Base-by-base conservation (phyloP, 1,139 yeast species). In the Candida dubliniensis region DNA sequence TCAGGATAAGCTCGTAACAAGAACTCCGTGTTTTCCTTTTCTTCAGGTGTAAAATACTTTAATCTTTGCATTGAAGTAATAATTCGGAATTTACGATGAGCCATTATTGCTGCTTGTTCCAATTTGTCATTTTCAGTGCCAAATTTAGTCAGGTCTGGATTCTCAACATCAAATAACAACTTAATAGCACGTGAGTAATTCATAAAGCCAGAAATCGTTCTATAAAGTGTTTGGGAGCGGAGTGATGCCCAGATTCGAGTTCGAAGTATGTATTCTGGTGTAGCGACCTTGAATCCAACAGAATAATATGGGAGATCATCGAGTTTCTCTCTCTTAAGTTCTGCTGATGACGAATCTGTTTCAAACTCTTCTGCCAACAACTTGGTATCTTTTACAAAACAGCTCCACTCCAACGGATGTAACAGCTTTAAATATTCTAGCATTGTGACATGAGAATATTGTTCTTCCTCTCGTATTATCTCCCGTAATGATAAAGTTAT, bases 191-290 rank as follows among this genome's bases (percentile, higher is more conserved):
- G 60, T 8, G 79, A 71, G 52, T 78, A 78, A 52, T 78, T 77
- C 82, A 77, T 77, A 50, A 79, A 79, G 1, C 83, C 83, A 1
- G 81, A 69, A 13, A 79, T 67, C 1, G 83, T 79, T 42, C 83
- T 64, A 50, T 74, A 78, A 18, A 78, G 60, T 0, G 84, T 79
- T 54, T 79, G 84, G 2, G 80, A 68, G 52, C 83, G 63, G 41
- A 79, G 61, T 0, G 82, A 77, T 1, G 83, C 82, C 83, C 84
- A 79, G 13, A 79, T 71, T 50, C 83, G 57, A 1, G 83, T 77
- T 53, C 83, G 61, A 45, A 77, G 55, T 18, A 76, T 67, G 51
- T 74, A 77, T 42, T 76, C 81, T 0, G 82, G 82, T 0, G 81
- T 70, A 1, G 81, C 80, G 34, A 75, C 66, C 51, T 77, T 77